A percentile compares a stretch with the other conserved stretches of the same genome.
These are phyloP conservation scores for Calonectria pseudoturangicola DNA, from an alignment of 2,329 filamentous ascomycete genomes.

Conservation along the genomic window DNA sequence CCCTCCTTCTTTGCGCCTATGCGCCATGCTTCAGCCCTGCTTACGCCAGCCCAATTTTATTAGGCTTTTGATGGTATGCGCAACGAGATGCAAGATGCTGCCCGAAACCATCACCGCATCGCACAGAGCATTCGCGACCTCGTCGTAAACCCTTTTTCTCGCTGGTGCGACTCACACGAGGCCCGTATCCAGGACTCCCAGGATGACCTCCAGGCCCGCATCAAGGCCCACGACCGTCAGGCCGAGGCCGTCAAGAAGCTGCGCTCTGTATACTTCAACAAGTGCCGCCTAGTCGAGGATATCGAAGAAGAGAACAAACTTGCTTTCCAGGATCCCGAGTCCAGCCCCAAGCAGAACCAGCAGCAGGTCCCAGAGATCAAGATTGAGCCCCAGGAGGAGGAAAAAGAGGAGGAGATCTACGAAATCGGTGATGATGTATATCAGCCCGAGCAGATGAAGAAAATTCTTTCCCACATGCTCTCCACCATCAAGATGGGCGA, in stretches of 20 bases:
- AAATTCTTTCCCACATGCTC: conserved; percentile 90
- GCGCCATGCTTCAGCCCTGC: conserved; percentile 21
- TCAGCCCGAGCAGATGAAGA: conserved; percentile 90
- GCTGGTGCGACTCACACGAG: conserved; percentile 98
- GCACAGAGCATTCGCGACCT: conserved; percentile 97
- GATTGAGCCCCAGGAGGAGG: conserved; percentile 81
- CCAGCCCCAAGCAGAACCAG: conserved; percentile 76
- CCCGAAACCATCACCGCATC: conserved; percentile 95
- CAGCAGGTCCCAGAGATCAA: conserved; percentile 91
- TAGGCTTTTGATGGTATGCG: conserved; percentile 96
- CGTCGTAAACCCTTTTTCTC: conserved; percentile 93
- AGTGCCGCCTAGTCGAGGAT: conserved; percentile 96
- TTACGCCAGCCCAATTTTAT: conserved; percentile 44
- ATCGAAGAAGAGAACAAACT: conserved; percentile 99
- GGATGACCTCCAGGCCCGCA: conserved; percentile 91
- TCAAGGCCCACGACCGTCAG: conserved; percentile 95
- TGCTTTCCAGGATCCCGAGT: conserved; percentile 91
- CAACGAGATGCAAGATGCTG: conserved; percentile 92
- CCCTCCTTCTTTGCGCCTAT: conserved; percentile 14
- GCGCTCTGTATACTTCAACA: conserved; percentile 98
- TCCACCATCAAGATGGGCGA: conserved; percentile 91
- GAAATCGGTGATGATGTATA: conserved; percentile 96
- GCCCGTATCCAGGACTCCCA: conserved; percentile 93
- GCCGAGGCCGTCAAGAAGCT: conserved; percentile 93
- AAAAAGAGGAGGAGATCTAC: conserved; percentile 87